Base-by-base conservation (phyloP, 2,329 filamentous ascomycete genomes). In the Mariannaea elegans region DNA sequence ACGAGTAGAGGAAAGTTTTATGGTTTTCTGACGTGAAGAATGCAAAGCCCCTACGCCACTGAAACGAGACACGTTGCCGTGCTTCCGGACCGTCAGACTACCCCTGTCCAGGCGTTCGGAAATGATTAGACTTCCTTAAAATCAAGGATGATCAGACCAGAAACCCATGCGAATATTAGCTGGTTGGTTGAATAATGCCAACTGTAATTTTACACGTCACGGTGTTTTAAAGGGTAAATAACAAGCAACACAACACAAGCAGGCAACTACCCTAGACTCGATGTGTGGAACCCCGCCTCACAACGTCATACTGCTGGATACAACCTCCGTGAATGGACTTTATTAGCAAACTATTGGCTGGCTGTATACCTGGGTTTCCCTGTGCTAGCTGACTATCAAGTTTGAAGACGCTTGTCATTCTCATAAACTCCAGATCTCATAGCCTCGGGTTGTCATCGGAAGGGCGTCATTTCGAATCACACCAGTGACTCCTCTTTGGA, bases 211-310 rank as follows among this genome's bases (percentile, higher is more conserved):
- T 27, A 27, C 24, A 27, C 24, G 24, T 27, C 24, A 27, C 9
- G 6, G 9, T 27, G 24, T 27, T n/a, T n/a, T n/a, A n/a, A n/a
- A n/a, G n/a, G n/a, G n/a, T n/a, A n/a, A 27, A 27, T 9, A 27
- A 27, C 24, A 27, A 27, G n/a, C n/a, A n/a, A n/a, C n/a, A n/a
- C n/a, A n/a, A n/a, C n/a, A n/a, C n/a, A n/a, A n/a, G n/a, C n/a
- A n/a, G n/a, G n/a, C 27, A 31, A 31, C 27, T 48, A 48, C 46
- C 46, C 46, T 48, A 34, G 34, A 48, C 31, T 14, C 14, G 66
- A n/a, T n/a, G n/a, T n/a, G n/a, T n/a, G n/a, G n/a, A n/a, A 68
- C 66, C 29, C 38, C 21, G 48, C 16, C 36, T 31, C 24, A 19
- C 21, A 23, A 13, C 19, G 4, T 27, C 21, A 16, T 24, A 23